Base-by-base conservation (phyloP, 805 yeast genomes). In the Starmerella floris region DNA sequence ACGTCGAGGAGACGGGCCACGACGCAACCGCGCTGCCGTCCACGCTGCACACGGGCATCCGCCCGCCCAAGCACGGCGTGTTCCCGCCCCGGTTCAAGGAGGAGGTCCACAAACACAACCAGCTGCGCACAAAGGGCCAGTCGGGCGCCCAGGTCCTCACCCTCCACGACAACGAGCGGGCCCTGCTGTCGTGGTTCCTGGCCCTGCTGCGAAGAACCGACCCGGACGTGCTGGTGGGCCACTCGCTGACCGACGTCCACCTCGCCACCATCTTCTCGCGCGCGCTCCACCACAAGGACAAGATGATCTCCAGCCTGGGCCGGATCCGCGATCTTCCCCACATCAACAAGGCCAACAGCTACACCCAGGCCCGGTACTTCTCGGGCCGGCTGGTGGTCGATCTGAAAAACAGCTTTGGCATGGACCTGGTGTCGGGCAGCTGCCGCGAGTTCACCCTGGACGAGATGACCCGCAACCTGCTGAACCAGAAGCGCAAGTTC, bases 401-500 rank as follows among this genome's bases (percentile, higher is more conserved):
- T 62, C 76, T 91, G 56, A 84, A 88, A 40, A 91, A 91, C 61
- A 95, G 84, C 55, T 73, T 87, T 76, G 98, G 97, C 38, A 91
- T 81, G 59, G 87, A 96, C 0, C 66, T 88, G 49, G 84, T 95
- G 3, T 67, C 79, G 4, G 84, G 85, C 59, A 30, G 32, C 23
- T 91, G 97, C 63, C 94, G 84, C 60, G 81, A 88, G 16, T 91
- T 95, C 95, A 93, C 83, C 45, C 67, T 91, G 44, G 69, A 81
- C 13, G 98, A 91, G 61, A 91, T 91, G 97, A 79, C 76, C 53
- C 78, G 75, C 25, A 72, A 83, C 39, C 81, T 83, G 16, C 77
- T 95, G 53, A 75, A 73, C 48, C 73, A 72, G 54, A 73, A 65
- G 13, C 69, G 83, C 9, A 30, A 26, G 74, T 44, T 39, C 25